Evolutionary conservation across 2,329 filamentous ascomycete species (phyloP), one percentile per base, ranked within the genome.

Genomic region (Clonostachys chloroleuca): DNA sequence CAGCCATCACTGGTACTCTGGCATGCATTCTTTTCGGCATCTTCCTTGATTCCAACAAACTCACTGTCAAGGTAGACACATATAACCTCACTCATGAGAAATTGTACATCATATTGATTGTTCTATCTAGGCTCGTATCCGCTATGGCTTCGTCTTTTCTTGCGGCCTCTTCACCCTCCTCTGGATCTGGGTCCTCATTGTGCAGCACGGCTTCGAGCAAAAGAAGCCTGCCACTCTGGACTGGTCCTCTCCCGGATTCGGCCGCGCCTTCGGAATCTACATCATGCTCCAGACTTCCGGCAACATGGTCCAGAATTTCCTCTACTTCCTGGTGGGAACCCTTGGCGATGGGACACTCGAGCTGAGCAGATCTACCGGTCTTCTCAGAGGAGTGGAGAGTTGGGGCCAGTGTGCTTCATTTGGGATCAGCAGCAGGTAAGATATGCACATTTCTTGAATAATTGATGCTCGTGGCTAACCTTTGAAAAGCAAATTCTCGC

Each of bases 141-240:
- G 46, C 7, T 37, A 35, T 30, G 52, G 49, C n/a, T 58, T 56
- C 42, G 30, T 56, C 34, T 50, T 54, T 12, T 51, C 49, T 16
- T 47, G 48, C 44, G 53, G 54, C 4, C 48, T 47, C 2, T 35
- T 52, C 4, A 50, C n/a, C 4, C 44, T 45, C 5, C 44, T 52
- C 12, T 58, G 54, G 56, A 49, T 55, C 9, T 58, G 53, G 56
- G 54, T 53, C n/a, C 41, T 53, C 16, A 48, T 55, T n/a, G 50
- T 59, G 9, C 52, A 56, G 46, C 47, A 50, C 17, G 49, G 49
- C 36, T 52, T 53, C 16, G 44, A 50, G 12, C 34, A 47, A n/a
- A 40, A 46, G 13, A 44, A 45, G 5, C 50, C 47, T 0, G 51
- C 40, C 39, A 34, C 48, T 2, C 47, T 57, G 7, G 55, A 57